phyloP scores from a whole-genome alignment of 306 rosid species.

The Medicago lupulina region DNA sequence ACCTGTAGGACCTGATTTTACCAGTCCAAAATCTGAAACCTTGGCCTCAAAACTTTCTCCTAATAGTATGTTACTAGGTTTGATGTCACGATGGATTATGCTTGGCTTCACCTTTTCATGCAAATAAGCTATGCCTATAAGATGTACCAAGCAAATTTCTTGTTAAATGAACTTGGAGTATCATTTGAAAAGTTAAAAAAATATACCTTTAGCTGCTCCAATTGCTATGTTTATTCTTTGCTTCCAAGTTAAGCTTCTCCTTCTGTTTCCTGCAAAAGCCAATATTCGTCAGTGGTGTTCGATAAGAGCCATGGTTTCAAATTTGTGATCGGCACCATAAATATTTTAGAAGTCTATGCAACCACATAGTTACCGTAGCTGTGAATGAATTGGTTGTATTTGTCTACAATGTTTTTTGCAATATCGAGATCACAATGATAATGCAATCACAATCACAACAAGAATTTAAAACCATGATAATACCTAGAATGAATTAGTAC shows the following conservation, averaged over 20 bases:
- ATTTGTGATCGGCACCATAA: neutral
- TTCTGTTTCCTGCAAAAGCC: conserved; percentile 52
- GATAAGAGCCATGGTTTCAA: neutral
- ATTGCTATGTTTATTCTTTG: conserved; percentile 78
- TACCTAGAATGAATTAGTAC: no score
- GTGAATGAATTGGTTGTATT: neutral
- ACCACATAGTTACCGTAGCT: neutral
- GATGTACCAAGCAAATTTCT: conserved; percentile 22
- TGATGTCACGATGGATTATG: conserved; percentile 80
- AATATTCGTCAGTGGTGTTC: neutral
- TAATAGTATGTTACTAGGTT: conserved; percentile 82
- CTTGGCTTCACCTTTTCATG: conserved; percentile 73
- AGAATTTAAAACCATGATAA: no score
- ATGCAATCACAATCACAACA: no score
- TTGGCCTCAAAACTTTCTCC: conserved; percentile 81
- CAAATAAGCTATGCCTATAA: conserved; percentile 73
- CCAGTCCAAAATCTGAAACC: conserved; percentile 88
- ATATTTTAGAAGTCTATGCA: neutral
- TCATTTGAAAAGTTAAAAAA: neutral
- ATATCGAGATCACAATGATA: neutral
- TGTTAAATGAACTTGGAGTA: neutral
- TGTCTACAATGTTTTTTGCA: neutral
- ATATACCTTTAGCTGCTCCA: conserved; percentile 80
- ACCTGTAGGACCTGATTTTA: conserved; percentile 69
- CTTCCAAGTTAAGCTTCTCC: conserved; percentile 75